phyloP scores from a whole-genome alignment of 139 green algal species.

The Astrephomene gubernaculifera region DNA sequence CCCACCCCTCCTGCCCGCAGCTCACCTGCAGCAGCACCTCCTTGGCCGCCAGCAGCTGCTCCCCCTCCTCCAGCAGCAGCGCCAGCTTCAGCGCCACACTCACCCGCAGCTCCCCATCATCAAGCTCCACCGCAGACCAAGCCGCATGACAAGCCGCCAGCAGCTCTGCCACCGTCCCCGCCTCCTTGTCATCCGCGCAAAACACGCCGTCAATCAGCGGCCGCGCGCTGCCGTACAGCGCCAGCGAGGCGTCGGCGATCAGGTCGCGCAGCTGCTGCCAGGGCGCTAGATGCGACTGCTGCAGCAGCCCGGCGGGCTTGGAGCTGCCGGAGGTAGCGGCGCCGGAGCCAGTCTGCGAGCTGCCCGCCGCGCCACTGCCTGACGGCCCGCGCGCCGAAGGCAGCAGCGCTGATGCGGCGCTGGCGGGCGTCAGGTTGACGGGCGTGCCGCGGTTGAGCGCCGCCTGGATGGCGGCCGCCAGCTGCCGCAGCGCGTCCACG shows the following conservation, averaged over 20 bases:
- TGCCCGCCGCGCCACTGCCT: not conserved
- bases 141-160: slow-evolving; percentile 74
- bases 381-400: not conserved
- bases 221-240: slow-evolving; percentile 47
- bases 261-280: slow-evolving; percentile 49
- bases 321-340: not conserved
- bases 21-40: slow-evolving; percentile 49
- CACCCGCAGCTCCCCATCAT: slow-evolving; percentile 56
- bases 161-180: slow-evolving; percentile 70
- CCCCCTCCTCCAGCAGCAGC: slow-evolving; percentile 60
- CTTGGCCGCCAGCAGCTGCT: slow-evolving; percentile 3
- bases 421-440: not conserved
- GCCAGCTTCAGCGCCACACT: slow-evolving; percentile 55
- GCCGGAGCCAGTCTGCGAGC: not conserved
- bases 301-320: not conserved
- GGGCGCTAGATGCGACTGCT: slow-evolving; percentile 8
- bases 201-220: slow-evolving; percentile 60
- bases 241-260: slow-evolving; percentile 52
- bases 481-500: slow-evolving; percentile 17
- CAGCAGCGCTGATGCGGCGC: not conserved
- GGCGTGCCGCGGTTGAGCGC: not conserved
- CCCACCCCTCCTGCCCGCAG: too few species aligned
- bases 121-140: slow-evolving; percentile 42
- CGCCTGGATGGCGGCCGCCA: slow-evolving; percentile 16
- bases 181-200: slow-evolving; percentile 61